Percentiles rank a stretch among this genome's conserved stretches.
phyloP scores from a whole-genome alignment of 2,329 filamentous ascomycete genomes.

The Eutypella sp. region DNA sequence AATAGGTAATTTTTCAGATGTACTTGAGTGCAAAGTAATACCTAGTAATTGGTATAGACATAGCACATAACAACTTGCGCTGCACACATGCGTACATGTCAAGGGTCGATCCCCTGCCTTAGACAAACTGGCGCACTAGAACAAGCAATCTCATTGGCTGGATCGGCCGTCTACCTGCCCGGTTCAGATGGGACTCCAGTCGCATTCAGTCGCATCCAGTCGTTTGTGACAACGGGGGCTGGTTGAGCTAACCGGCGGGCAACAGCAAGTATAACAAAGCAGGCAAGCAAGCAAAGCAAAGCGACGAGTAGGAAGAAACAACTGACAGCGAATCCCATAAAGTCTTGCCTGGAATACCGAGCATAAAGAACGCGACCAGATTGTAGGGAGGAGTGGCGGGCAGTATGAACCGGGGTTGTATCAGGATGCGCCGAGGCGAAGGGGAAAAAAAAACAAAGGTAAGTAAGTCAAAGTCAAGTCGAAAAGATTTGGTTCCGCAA shows the following conservation, averaged over 20 bases:
- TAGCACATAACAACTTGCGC: neutral
- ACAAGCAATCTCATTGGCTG: conserved; percentile 19
- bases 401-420: too few species aligned
- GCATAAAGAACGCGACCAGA: too few species aligned
- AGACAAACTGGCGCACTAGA: conserved; percentile 25
- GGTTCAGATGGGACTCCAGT: conserved; percentile 28
- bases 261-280: too few species aligned
- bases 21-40: too few species aligned
- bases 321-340: too few species aligned
- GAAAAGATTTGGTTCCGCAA: too few species aligned
- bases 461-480: too few species aligned
- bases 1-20: too few species aligned
- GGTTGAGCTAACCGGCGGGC: conserved; percentile 17
- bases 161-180: conserved; percentile 23
- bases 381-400: too few species aligned
- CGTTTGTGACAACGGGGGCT: conserved; percentile 20
- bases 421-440: neutral
- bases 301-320: neutral
- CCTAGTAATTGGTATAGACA: neutral
- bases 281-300: too few species aligned
- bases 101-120: conserved; percentile 21
- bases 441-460: too few species aligned
- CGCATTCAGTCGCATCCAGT: conserved; percentile 19
- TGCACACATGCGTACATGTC: conserved; percentile 4
- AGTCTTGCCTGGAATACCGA: too few species aligned